phyloP scores from a whole-genome alignment of 371 early-diverging fungal genomes.

The Haplosporangium sp. region DNA sequence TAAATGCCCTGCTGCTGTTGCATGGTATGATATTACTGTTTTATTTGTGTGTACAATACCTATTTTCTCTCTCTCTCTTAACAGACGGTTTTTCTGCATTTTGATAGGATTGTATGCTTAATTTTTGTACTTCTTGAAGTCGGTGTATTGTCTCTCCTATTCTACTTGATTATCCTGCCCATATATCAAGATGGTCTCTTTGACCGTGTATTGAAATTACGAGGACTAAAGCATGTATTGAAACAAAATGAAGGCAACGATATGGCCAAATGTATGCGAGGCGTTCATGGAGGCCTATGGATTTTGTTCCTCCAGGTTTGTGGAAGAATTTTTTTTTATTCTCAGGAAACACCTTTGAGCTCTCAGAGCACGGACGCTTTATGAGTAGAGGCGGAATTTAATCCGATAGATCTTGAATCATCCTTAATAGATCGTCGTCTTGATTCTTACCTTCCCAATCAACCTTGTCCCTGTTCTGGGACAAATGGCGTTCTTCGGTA shows the following conservation, averaged over 20 bases:
- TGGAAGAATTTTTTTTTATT: no score
- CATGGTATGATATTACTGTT: conserved; percentile 54
- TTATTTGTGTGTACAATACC: background rate
- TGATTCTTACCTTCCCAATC: conserved; percentile 45
- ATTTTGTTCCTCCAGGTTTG: conserved; percentile 40
- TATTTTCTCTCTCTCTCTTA: background rate
- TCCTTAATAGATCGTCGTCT: conserved; percentile 29
- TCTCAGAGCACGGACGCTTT: background rate
- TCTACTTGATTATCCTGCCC: conserved; percentile 67
- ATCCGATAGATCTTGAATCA: background rate
- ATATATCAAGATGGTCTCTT: conserved; percentile 69
- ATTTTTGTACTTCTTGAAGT: conserved; percentile 69
- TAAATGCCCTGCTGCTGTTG: conserved; percentile 66
- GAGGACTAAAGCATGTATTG: conserved; percentile 65
- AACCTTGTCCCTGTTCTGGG: conserved; percentile 50
- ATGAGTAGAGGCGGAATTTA: background rate
- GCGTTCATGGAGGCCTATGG: conserved; percentile 44
- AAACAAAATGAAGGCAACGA: conserved; percentile 43
- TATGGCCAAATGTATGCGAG: conserved; percentile 48
- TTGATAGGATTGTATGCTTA: conserved; percentile 57
- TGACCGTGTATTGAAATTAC: conserved; percentile 64
- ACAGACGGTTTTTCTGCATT: no score
- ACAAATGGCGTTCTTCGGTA: conserved; percentile 23
- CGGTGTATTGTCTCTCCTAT: conserved; percentile 61
- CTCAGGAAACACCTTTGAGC: background rate